Conservation (phyloP, 345 rosid genomes). For the Populus simonii region DNA sequence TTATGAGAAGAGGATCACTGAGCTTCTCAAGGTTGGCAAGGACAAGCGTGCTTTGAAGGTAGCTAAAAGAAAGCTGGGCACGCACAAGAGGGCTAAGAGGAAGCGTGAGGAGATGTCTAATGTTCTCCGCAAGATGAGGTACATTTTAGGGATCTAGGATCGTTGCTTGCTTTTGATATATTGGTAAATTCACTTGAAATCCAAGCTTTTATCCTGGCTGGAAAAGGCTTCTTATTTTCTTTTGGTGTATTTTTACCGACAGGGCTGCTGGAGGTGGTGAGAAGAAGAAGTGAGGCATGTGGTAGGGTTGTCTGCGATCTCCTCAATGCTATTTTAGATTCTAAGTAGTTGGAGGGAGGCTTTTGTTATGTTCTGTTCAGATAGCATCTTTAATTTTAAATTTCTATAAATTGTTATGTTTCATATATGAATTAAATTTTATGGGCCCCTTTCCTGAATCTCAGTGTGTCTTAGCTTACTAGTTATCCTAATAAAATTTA, state of each 20-base stretch:
- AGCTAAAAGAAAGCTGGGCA: constrained; percentile 81
- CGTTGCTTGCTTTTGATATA: neutral
- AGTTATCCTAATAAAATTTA: too few species aligned
- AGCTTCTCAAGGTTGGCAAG: constrained; percentile 85
- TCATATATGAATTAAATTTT: neutral
- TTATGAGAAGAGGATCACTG: constrained; percentile 80
- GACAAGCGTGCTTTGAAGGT: constrained; percentile 85
- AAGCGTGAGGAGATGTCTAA: constrained; percentile 90
- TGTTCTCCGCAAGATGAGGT: constrained; percentile 85
- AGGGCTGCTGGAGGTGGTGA: constrained; percentile 55
- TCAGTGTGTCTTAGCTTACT: neutral
- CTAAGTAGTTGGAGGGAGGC: neutral
- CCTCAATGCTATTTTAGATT: neutral
- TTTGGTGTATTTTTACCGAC: neutral
- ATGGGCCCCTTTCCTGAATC: neutral
- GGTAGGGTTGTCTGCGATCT: neutral
- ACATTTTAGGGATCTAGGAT: neutral
- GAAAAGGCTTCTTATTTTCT: neutral
- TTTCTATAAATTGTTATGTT: neutral
- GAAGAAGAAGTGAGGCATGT: constrained; percentile 53
- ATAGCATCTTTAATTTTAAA: neutral
- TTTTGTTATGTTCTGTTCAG: neutral
- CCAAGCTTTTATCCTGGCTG: neutral
- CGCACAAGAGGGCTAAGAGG: constrained; percentile 90
- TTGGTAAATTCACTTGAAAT: neutral